Evolutionary conservation across 2,329 filamentous ascomycete species (phyloP).

Genomic region (Ceratocystis destructans): DNA sequence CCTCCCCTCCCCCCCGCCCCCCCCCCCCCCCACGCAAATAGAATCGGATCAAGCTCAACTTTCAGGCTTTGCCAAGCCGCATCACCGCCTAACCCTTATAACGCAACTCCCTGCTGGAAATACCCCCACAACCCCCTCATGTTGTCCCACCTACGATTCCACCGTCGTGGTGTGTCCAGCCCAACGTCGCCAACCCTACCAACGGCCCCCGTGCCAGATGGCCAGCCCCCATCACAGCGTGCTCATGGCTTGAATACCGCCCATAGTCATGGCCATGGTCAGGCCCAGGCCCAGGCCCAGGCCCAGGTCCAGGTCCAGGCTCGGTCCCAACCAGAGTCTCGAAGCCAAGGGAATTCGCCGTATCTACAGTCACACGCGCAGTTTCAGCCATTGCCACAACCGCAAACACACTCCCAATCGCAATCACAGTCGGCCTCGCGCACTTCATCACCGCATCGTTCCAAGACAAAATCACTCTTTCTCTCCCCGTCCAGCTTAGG

Average conservation of each 20-base stretch:
- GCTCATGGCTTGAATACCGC: not conserved
- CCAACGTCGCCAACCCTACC: slow-evolving; percentile 38
- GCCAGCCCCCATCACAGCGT: slow-evolving; percentile 7
- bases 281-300: slow-evolving; percentile 20
- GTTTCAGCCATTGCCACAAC: slow-evolving; percentile 4
- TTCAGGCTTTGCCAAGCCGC: not conserved
- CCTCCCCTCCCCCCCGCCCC: no score
- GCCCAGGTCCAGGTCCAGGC: not conserved
- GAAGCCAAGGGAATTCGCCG: slow-evolving; percentile 5
- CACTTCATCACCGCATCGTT: slow-evolving; percentile 14
- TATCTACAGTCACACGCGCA: slow-evolving; percentile 11
- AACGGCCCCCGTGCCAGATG: slow-evolving; percentile 18
- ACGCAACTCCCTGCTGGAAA: not conserved
- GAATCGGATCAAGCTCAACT: not conserved
- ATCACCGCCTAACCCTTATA: not conserved
- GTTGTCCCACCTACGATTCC: slow-evolving; percentile 44
- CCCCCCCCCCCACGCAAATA: not conserved
- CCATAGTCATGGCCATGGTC: slow-evolving; percentile 28
- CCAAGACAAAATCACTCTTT: slow-evolving; percentile 18
- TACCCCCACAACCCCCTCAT: slow-evolving; percentile 25
- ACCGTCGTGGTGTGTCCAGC: slow-evolving; percentile 43
- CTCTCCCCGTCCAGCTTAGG: slow-evolving; percentile 20
- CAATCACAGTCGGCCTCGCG: not conserved
- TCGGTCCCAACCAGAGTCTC: not conserved
- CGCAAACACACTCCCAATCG: not conserved